phyloP scores from a whole-genome alignment of 768 basidiomycete genomes.

The Suillus fuscotomentosus region DNA sequence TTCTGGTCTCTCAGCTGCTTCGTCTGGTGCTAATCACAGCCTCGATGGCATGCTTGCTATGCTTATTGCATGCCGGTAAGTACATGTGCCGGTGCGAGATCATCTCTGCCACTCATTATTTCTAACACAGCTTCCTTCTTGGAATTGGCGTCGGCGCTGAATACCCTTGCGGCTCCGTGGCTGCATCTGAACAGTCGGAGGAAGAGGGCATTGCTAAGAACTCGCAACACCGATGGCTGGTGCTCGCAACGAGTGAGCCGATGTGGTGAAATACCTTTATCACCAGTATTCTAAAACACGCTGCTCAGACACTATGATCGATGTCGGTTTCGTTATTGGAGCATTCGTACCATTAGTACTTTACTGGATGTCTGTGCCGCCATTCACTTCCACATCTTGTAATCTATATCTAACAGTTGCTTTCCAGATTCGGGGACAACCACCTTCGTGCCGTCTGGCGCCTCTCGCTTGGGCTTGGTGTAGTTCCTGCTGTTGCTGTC shows the following conservation, averaged over 20 bases:
- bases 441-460: conserved; percentile 90
- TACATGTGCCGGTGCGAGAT: conserved; percentile 1
- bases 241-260: conserved; percentile 79
- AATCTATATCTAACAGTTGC: neutral
- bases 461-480: conserved; percentile 78
- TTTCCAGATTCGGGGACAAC: conserved; percentile 62
- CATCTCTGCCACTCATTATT: neutral
- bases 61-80: conserved; percentile 74
- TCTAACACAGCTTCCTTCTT: conserved; percentile 63
- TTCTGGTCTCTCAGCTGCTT: conserved; percentile 79
- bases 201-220: conserved; percentile 74
- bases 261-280: neutral
- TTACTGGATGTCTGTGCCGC: conserved; percentile 74
- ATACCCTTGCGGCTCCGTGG: conserved; percentile 89
- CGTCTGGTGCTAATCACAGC: conserved; percentile 73
- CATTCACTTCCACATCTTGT: neutral
- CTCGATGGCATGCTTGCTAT: conserved; percentile 72
- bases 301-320: conserved; percentile 75
- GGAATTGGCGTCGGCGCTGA: conserved; percentile 89
- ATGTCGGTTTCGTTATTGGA: conserved; percentile 75
- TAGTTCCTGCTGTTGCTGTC: conserved; percentile 77
- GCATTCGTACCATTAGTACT: conserved; percentile 83
- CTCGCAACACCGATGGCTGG: conserved; percentile 84
- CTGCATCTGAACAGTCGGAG: conserved; percentile 88
- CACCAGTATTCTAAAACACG: conserved; percentile 7